Percentiles rank a stretch among this genome's conserved stretches.
Conservation (phyloP, 306 rosid genomes). For the Cucurbita ficifolia region DNA sequence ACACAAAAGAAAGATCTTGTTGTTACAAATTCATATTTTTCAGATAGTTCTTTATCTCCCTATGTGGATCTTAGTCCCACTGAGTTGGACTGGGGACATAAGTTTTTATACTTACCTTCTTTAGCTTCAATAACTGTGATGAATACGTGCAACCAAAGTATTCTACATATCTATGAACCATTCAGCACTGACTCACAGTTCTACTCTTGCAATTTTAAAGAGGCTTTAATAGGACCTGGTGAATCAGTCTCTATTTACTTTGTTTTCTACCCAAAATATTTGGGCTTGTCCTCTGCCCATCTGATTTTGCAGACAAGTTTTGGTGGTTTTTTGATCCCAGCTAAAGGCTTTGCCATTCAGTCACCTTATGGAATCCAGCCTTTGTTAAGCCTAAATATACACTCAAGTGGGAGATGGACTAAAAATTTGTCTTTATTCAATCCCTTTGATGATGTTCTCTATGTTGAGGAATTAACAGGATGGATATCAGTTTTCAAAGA, state of each 20-base stretch:
- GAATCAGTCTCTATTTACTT: conserved; percentile 55
- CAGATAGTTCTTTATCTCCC: conserved; percentile 36
- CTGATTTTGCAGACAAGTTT: conserved; percentile 77
- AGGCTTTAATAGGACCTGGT: conserved; percentile 58
- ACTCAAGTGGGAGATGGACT: conserved; percentile 65
- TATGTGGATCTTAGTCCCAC: conserved; percentile 52
- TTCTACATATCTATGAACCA: conserved; percentile 72
- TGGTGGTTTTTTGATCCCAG: conserved; percentile 79
- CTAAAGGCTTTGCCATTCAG: conserved; percentile 60
- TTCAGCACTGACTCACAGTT: conserved; percentile 77
- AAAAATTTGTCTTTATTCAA: conserved; percentile 58
- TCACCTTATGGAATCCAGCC: conserved; percentile 76
- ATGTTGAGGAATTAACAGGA: conserved; percentile 59
- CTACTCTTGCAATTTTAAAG: conserved; percentile 79
- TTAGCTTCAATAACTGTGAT: conserved; percentile 51
- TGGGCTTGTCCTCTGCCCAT: conserved; percentile 63
- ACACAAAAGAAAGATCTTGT: conserved; percentile 23
- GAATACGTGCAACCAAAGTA: conserved; percentile 64
- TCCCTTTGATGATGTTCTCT: conserved; percentile 61
- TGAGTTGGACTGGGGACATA: conserved; percentile 70
- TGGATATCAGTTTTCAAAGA: conserved; percentile 55
- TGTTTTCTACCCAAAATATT: conserved; percentile 62
- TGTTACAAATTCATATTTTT: conserved; percentile 28
- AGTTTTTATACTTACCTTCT: conserved; percentile 53
- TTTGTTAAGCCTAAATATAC: conserved; percentile 31